Conservation (phyloP, 2,329 filamentous ascomycete genomes). For the Curvularia verruculosa region DNA sequence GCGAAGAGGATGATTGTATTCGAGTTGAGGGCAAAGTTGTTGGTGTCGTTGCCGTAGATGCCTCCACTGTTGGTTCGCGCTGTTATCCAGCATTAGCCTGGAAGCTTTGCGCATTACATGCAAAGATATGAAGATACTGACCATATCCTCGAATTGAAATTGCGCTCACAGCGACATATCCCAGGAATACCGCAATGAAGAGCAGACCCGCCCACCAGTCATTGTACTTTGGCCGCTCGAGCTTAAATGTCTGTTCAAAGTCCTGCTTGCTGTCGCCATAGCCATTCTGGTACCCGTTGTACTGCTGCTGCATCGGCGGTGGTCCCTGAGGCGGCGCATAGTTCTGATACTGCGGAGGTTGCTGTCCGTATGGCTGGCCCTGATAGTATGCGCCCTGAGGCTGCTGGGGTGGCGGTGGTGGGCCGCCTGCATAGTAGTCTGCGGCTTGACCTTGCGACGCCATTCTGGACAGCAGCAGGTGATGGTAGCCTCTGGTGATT, state of each 20-base stretch:
- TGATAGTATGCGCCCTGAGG: constrained; percentile 32
- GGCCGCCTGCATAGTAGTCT: constrained; percentile 47
- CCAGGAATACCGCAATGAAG: constrained; percentile 72
- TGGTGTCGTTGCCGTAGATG: constrained; percentile 70
- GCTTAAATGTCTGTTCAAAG: constrained; percentile 82
- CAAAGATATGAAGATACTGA: constrained; percentile 21
- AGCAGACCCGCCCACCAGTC: constrained; percentile 88
- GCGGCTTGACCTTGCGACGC: constrained; percentile 46
- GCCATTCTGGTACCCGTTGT: constrained; percentile 35
- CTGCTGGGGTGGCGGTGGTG: constrained; percentile 30
- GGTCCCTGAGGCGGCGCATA: constrained; percentile 37
- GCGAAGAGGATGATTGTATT: constrained; percentile 87
- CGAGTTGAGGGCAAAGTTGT: constrained; percentile 73
- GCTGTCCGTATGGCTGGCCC: constrained; percentile 29
- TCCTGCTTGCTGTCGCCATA: constrained; percentile 53
- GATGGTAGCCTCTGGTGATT: background rate
- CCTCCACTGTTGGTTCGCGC: constrained; percentile 69
- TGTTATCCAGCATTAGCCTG: constrained; percentile 18
- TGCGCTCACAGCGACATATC: constrained; percentile 77
- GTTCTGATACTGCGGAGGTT: constrained; percentile 43
- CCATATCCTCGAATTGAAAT: constrained; percentile 76
- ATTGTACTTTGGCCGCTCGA: constrained; percentile 85
- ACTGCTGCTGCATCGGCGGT: constrained; percentile 28
- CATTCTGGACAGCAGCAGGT: constrained; percentile 35
- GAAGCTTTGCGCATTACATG: no score